Conservation (phyloP, 2,329 filamentous ascomycete genomes). For the Sporothrix brasiliensis region DNA sequence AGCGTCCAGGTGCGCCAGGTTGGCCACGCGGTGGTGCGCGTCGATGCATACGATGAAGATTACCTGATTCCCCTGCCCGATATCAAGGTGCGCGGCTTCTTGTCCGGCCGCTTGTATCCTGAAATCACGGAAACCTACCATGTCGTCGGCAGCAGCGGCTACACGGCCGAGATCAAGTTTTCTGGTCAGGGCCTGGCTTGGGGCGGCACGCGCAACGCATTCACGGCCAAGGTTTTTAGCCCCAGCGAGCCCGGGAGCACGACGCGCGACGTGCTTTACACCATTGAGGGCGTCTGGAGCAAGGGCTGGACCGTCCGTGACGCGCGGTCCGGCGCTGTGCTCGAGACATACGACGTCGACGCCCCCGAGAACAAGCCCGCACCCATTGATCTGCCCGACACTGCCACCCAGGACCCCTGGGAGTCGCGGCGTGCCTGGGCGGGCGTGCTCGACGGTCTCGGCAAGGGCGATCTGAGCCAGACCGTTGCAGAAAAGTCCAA, state of each 20-base stretch:
- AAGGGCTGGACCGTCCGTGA: slow-evolving; percentile 47
- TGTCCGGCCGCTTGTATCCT: slow-evolving; percentile 53
- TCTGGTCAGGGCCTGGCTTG: slow-evolving; percentile 50
- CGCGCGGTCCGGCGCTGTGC: slow-evolving; percentile 40
- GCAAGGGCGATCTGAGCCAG: slow-evolving; percentile 72
- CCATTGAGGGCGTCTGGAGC: slow-evolving; percentile 49
- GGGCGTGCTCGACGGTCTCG: slow-evolving; percentile 72
- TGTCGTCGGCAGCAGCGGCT: slow-evolving; percentile 52
- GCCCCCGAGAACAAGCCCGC: slow-evolving; percentile 42
- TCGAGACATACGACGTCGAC: slow-evolving; percentile 47
- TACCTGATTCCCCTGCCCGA: slow-evolving; percentile 54
- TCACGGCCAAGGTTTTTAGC: slow-evolving; percentile 50
- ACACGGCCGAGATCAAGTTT: slow-evolving; percentile 52
- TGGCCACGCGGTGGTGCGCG: slow-evolving; percentile 53
- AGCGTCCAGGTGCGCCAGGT: slow-evolving; percentile 55
- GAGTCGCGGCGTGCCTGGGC: slow-evolving; percentile 81
- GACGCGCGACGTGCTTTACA: slow-evolving; percentile 44
- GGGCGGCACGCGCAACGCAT: slow-evolving; percentile 52
- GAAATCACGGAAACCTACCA: slow-evolving; percentile 52
- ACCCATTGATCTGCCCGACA: slow-evolving; percentile 48
- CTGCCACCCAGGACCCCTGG: slow-evolving; percentile 74
- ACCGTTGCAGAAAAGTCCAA: slow-evolving; percentile 73
- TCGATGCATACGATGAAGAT: slow-evolving; percentile 55
- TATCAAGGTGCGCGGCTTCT: slow-evolving; percentile 52
- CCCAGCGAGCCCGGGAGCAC: slow-evolving; percentile 41